A percentile compares a stretch with the other conserved stretches of the same genome.
These are phyloP conservation scores for Orychophragmus violaceus DNA, from an alignment of 345 rosid species.

Conservation along the genomic window DNA sequence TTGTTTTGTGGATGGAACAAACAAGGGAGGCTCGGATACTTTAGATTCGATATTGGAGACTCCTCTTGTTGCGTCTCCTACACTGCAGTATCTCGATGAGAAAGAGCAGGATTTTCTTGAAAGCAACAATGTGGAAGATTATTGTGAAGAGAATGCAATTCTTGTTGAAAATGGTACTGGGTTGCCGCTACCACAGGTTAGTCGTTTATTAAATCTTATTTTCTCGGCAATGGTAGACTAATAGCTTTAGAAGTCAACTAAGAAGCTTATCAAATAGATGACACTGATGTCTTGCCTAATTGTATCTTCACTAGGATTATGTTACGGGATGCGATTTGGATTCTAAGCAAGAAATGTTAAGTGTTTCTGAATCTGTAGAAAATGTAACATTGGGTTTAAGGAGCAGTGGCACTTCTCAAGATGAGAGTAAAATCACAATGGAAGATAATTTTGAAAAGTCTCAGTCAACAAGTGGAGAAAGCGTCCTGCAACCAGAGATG, in stretches of 20 bases:
- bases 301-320: slow-evolving; percentile 21
- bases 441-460: slow-evolving; percentile 19
- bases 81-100: slow-evolving; percentile 27
- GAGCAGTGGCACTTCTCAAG: slow-evolving; percentile 23
- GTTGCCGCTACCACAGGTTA: slow-evolving; percentile 13
- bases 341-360: slow-evolving; percentile 10
- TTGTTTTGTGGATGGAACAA: not conserved
- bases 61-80: slow-evolving; percentile 34
- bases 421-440: slow-evolving; percentile 12
- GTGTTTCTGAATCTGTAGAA: slow-evolving; percentile 27
- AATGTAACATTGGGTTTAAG: not conserved
- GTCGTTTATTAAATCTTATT: not conserved
- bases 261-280: not conserved
- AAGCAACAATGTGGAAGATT: slow-evolving; percentile 23
- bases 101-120: slow-evolving; percentile 37
- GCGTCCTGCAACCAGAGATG: slow-evolving; percentile 35
- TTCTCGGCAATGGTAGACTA: not conserved
- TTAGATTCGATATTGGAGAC: slow-evolving; percentile 16
- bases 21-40: not conserved
- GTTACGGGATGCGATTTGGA: slow-evolving; percentile 3
- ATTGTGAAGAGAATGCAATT: slow-evolving; percentile 34
- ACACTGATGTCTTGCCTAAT: slow-evolving; percentile 11
- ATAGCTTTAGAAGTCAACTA: not conserved
- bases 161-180: slow-evolving; percentile 32
- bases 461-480: slow-evolving; percentile 22